These are phyloP conservation scores for Lactarius quietus DNA, from an alignment of 768 basidiomycete species.

Conservation along the genomic window DNA sequence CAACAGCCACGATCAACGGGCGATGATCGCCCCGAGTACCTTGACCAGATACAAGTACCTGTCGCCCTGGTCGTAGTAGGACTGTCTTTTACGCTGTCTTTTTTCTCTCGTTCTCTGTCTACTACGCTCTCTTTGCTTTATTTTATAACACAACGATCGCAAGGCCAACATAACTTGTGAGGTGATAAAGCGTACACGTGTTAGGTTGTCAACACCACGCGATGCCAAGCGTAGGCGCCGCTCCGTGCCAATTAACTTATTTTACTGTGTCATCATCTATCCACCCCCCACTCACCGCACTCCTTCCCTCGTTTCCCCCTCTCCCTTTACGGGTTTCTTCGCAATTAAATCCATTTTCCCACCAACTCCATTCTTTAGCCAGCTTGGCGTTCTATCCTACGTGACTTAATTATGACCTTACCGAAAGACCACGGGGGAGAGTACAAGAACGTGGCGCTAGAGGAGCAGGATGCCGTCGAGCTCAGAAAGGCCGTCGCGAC, in stretches of 20 bases:
- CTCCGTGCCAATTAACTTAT: too few species aligned
- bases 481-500: conserved; percentile 50
- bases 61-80: not conserved
- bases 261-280: not conserved
- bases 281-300: not conserved
- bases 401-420: conserved; percentile 12
- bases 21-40: conserved; percentile 31
- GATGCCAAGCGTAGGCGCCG: too few species aligned
- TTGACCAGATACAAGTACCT: not conserved
- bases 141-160: not conserved
- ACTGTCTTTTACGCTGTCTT: conserved; percentile 4
- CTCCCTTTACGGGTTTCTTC: not conserved
- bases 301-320: not conserved
- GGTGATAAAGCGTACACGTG: not conserved
- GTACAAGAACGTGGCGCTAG: conserved; percentile 28
- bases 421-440: conserved; percentile 22
- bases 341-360: not conserved
- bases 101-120: not conserved
- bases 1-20: conserved; percentile 68
- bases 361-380: not conserved
- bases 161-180: not conserved
- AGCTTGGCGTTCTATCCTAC: not conserved
- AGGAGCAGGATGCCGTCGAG: conserved; percentile 48
- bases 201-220: too few species aligned
- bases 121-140: not conserved